A percentile compares a stretch with the other conserved stretches of the same genome.
These are phyloP conservation scores for Bipolaris oryzae DNA, from an alignment of 2,329 filamentous ascomycete species.

Conservation along the genomic window DNA sequence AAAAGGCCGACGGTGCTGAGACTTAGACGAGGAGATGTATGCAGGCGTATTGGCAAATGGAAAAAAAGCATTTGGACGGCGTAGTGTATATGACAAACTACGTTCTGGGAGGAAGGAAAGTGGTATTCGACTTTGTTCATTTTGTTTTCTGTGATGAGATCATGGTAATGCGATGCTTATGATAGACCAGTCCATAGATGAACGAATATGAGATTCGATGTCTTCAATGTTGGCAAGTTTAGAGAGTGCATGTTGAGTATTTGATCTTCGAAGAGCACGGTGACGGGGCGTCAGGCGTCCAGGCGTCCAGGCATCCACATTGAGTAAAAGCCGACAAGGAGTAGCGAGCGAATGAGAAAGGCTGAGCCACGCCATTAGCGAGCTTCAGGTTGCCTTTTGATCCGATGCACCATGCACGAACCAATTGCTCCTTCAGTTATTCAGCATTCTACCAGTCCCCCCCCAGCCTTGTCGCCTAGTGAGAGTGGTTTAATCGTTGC, in stretches of 20 bases:
- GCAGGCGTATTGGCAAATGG: conserved; percentile 15
- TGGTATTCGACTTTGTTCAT: conserved; percentile 10
- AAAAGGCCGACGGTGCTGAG: conserved; percentile 49
- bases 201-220: conserved; percentile 21
- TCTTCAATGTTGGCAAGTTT: neutral
- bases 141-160: conserved; percentile 20
- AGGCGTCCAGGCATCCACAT: neutral
- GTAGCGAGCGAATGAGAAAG: neutral
- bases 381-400: neutral
- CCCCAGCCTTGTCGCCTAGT: neutral
- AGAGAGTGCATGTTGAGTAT: neutral
- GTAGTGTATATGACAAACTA: conserved; percentile 12
- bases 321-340: neutral
- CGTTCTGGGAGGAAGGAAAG: conserved; percentile 14
- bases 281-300: neutral
- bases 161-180: conserved; percentile 38
- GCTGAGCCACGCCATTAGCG: neutral
- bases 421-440: neutral
- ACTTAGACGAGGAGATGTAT: conserved; percentile 21
- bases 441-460: neutral
- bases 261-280: neutral
- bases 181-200: conserved; percentile 38
- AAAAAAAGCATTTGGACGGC: conserved; percentile 31
- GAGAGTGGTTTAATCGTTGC: neutral
- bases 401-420: neutral